Evolutionary conservation across 2,329 filamentous ascomycete genomes (phyloP), one percentile per base, ranked within the genome.

Genomic region (Fusarium secorum): DNA sequence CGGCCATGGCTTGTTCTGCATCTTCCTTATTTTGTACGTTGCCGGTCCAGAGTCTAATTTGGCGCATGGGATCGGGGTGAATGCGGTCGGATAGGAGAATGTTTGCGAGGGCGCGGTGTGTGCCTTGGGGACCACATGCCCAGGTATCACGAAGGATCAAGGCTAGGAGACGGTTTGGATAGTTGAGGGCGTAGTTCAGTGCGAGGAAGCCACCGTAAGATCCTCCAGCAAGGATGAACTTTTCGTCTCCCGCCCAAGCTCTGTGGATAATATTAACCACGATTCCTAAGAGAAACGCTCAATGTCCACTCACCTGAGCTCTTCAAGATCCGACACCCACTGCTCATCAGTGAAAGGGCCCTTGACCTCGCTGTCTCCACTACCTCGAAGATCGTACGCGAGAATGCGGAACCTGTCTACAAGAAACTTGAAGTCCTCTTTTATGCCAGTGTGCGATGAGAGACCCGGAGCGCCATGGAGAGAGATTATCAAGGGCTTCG

Each of bases 151-250:
- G 30, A 3, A 66, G 32, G 4, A 66, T 26, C 3, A 66, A 15
- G 15, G 39, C 35, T 0, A 45, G 11, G 10, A 66, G 41, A n/a
- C 46, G 61, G 6, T 20, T 11, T 4, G 61, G 64, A 3, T 42
- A 60, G 7, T 45, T 20, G 7, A 66, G 20, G 14, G 64, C 41
- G 10, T 66, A 66, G 24, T 26, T 36, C 13, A 66, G 13, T 3
- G 64, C 41, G 4, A 66, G 64, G 10, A 66, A 66, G 4, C 61
- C 64, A 11, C 64, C 53, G 10, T 66, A 66, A 0, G 64, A 66
- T 17, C 48, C 48, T 18, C 64, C 64, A 24, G 61, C 61, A 3
- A 66, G 36, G 17, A 66, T 33, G n/a, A 66, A 66, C 3, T 49
- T 60, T 6, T 66, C 64, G 3, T 36, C 64, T 15, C 46, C 64